These are phyloP conservation scores for Stagonosporopsis vannaccii DNA, from an alignment of 2,329 filamentous ascomycete species.

Conservation along the genomic window DNA sequence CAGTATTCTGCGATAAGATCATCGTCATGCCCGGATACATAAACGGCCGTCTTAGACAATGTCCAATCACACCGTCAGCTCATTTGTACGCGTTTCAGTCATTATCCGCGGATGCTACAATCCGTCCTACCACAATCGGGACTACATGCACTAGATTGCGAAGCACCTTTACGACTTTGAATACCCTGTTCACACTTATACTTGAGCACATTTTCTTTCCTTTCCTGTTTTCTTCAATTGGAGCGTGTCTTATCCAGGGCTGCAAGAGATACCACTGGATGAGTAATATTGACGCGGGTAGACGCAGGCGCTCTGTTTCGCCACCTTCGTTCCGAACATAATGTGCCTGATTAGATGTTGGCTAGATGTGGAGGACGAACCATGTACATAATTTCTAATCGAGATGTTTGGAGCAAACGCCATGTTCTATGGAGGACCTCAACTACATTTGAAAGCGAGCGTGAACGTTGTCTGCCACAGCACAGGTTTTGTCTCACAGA, in stretches of 20 bases:
- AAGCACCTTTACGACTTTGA: background rate
- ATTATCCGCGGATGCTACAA: slow-evolving; percentile 16
- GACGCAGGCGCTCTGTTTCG: slow-evolving; percentile 10
- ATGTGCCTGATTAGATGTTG: slow-evolving; percentile 4
- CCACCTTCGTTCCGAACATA: slow-evolving; percentile 9
- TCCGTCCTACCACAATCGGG: background rate
- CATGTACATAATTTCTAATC: slow-evolving; percentile 19
- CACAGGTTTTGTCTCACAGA: no score
- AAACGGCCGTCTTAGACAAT: slow-evolving; percentile 10
- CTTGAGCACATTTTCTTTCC: slow-evolving; percentile 8
- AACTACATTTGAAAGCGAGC: background rate
- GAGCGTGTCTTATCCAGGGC: background rate
- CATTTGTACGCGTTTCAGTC: slow-evolving; percentile 9
- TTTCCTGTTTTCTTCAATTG: background rate
- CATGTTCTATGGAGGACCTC: background rate
- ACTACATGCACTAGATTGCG: background rate
- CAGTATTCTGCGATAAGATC: slow-evolving; percentile 3
- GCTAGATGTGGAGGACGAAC: background rate
- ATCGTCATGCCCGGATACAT: slow-evolving; percentile 4
- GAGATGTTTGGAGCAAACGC: slow-evolving; percentile 3
- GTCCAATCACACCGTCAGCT: slow-evolving; percentile 7
- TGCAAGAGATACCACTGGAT: slow-evolving; percentile 18
- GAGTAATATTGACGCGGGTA: slow-evolving; percentile 5
- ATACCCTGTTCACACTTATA: background rate
- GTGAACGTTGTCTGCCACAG: no score